Base-by-base conservation (phyloP, 2,329 filamentous ascomycete species). In the Triangularia setosa region DNA sequence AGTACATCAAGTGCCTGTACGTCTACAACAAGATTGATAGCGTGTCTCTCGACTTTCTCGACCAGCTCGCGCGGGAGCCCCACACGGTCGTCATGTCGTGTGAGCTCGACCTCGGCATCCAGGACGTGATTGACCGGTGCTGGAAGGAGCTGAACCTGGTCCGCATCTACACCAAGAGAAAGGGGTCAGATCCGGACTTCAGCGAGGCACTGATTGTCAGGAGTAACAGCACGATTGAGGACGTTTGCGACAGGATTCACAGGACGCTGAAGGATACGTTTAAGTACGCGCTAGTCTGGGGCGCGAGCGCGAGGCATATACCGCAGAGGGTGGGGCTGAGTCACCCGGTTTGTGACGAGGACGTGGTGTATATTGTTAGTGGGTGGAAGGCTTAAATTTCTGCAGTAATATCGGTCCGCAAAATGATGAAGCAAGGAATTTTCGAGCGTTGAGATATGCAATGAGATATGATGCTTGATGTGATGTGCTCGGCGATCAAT, bases 11-110 rank as follows among this genome's bases (percentile, higher is more conserved):
- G 76, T 89, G 92, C 74, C 84, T 99, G 30, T 99, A 99, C 79
- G 94, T 98, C 30, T 99, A 99, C 87, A 99, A 99, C 89, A 99
- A 99, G 81, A 96, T 99, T 79, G 95, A 99, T 80, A 90, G 87
- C 76, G 91, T 99, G 66, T 94, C 90, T 52, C 86, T 99, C 69
- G 93, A 97, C 75, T 96, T 96, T 78, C 86, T 99, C 57, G 91
- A 99, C 81, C 88, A 90, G 75, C 83, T 99, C 23, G 95, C 96
- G 4, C 89, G 93, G 66, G 96, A 99, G 79, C 92, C 93, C 2
- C 84, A 98, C 76, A 98, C 96, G 0, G 92, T 90, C 25, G 94
- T 99, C 74, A 99, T 99, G 95, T 92, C 88, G 74, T 99, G 96
- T 77, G 96, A 99, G 80, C 84, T 97, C 9, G 93, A 98, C 74